Base-by-base conservation (phyloP, 805 yeast species). In the Zygotorulaspora chibaensis region DNA sequence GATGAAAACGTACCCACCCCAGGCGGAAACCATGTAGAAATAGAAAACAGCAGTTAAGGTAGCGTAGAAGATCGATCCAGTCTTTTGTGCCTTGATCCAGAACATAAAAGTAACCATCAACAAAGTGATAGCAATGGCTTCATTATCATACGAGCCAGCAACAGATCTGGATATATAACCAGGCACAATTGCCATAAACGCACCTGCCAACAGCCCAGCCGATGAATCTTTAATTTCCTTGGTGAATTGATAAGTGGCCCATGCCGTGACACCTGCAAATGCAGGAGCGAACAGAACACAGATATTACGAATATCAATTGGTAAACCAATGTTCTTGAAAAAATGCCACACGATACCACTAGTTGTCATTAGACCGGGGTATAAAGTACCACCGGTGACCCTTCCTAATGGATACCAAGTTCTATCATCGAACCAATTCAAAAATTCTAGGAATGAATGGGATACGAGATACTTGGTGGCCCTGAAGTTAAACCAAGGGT, bases 1-100 rank as follows among this genome's bases (percentile, higher is more conserved):
- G 70, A 93, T 95, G 74, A 93, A 93, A 42, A 95, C 99, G 65
- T 93, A 93, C 23, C 99, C 99, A 74, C 99, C 99, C 97, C 99
- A 90, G 10, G 99, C 99, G 39, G 95, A 83, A 42, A 93, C 99
- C 99, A 93, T 93, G 75, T 93, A 93, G 69, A 95, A 93, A 72
- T 95, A 93, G 58, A 82, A 84, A 28, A 88, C 64, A 1, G 99
- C 95, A 25, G 97, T 81, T 56, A 84, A 70, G 2, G 91, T 74
- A 9, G 88, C 93, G 74, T 82, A 87, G 54, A 87, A 76, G 13
- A 90, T 81, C 1, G 96, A 87, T 38, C 99, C 99, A 33, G 84
- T 73, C 67, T 91, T 91, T 67, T 87, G 78, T 10, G 96, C 84
- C 70, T 89, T 90, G 68, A 93, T 84, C 99, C 99, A 93, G 49